These are phyloP conservation scores for Metarhizium anisopliae DNA, from an alignment of 2,329 filamentous ascomycete genomes.

Conservation along the genomic window DNA sequence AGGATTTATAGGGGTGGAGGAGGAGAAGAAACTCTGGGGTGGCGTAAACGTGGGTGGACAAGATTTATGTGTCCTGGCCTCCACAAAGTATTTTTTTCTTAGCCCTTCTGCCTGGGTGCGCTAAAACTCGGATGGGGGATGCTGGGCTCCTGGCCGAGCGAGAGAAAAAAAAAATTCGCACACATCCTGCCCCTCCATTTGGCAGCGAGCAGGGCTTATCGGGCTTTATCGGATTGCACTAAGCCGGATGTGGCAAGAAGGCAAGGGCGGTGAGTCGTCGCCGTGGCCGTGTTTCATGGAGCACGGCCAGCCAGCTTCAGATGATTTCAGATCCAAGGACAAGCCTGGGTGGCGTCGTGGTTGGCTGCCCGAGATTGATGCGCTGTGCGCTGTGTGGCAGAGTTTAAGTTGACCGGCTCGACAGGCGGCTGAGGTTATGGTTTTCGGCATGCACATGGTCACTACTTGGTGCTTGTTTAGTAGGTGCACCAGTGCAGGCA, in stretches of 20 bases:
- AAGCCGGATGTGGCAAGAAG: conserved; percentile 6
- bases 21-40: conserved; percentile 5
- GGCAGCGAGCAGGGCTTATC: conserved; percentile 12
- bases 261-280: conserved; percentile 12
- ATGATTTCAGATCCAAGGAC: conserved; percentile 3
- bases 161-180: conserved; percentile 13
- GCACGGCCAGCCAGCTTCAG: conserved; percentile 4
- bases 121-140: conserved; percentile 5
- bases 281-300: background rate
- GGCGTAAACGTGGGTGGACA: conserved; percentile 5
- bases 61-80: conserved; percentile 10
- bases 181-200: conserved; percentile 14
- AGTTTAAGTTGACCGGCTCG: too few species aligned
- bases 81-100: conserved; percentile 12
- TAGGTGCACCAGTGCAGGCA: too few species aligned
- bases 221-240: conserved; percentile 13
- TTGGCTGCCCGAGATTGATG: background rate
- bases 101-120: conserved; percentile 3
- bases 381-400: too few species aligned
- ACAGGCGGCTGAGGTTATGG: too few species aligned
- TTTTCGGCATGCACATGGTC: too few species aligned
- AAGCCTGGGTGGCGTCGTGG: background rate
- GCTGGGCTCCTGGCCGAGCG: background rate
- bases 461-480: too few species aligned
- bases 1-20: conserved; percentile 9